Base-by-base conservation (phyloP, 352 stramenopile genomes). In the Globisporangium echinulatum region DNA sequence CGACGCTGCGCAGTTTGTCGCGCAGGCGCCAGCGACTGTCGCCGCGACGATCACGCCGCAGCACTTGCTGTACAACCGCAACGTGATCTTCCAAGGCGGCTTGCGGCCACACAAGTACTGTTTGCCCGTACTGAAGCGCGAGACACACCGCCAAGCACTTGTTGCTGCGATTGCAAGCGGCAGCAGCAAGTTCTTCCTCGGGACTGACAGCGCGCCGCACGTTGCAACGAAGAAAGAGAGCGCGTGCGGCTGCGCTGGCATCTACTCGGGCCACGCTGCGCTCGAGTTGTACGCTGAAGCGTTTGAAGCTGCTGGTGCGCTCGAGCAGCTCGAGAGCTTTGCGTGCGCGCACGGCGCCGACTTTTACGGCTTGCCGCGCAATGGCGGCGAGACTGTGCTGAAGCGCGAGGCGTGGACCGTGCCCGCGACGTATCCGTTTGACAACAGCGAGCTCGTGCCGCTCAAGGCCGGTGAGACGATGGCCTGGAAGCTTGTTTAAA, bases 31-130 rank as follows among this genome's bases (percentile, higher is more conserved):
- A 0, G 75, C 75, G 39, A 99, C 98, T 65, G 82, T 99, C 43
- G 94, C 87, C 4, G 97, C 97, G 1, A 99, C 92, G 58, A 99
- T 99, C 68, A 99, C 97, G n/a, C 92, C 92, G 44, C 97, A 99
- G 74, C 97, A 99, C 66, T 75, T 99, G 50, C 74, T 99, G 7
- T 99, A 98, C 89, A 99, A 99, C 73, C 87, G 97, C 44, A 99
- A 99, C 70, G 69, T 70, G 39, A 91, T 96, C 62, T 97, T 96
- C 71, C 83, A 93, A 59, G 88, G 97, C 19, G 97, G 97, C 0
- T 77, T 99, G 47, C 88, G 88, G 60, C 97, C 97, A n/a, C 97
- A 99, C 77, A 98, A 98, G 75, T 99, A 99, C 82, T 99, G 97
- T 64, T 75, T 99, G n/a, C 97, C 97, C 1, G 97, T 99, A 63